Conservation (phyloP, 202 grass and related monocot species). For the Hordeum pubiflorum region DNA sequence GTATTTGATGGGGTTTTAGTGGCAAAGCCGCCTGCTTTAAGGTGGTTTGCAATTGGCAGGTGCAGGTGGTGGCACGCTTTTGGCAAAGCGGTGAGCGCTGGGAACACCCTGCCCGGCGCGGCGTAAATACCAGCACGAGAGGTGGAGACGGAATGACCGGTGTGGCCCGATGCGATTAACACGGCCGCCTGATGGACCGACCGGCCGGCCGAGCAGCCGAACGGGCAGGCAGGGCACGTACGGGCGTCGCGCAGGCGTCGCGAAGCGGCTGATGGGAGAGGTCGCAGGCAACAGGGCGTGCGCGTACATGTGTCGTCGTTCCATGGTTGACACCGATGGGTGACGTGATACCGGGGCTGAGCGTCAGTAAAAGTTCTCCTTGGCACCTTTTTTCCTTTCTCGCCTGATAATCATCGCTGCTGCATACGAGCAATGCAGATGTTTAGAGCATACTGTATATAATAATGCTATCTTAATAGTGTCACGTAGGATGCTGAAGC, state of each 20-base stretch:
- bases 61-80: constrained; percentile 18
- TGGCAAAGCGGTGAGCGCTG: constrained; percentile 16
- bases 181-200: neutral
- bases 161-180: neutral
- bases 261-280: constrained; percentile 16
- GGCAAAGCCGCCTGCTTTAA: constrained; percentile 8
- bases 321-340: constrained; percentile 8
- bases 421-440: no score
- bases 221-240: neutral
- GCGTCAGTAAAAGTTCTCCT: neutral
- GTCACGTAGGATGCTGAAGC: no score
- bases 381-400: neutral
- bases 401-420: no score
- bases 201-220: neutral
- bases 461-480: no score
- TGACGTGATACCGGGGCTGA: neutral
- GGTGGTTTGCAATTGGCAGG: constrained; percentile 12
- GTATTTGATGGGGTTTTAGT: constrained; percentile 16
- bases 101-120: neutral
- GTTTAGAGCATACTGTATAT: no score
- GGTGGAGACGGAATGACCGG: neutral
- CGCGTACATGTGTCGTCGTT: neutral
- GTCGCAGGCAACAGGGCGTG: neutral
- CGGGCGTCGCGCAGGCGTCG: neutral
- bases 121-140: constrained; percentile 12